A percentile compares a stretch with the other conserved stretches of the same genome.
Evolutionary conservation across 768 basidiomycete species (phyloP).

Genomic region (Pulveroboletus sp.): DNA sequence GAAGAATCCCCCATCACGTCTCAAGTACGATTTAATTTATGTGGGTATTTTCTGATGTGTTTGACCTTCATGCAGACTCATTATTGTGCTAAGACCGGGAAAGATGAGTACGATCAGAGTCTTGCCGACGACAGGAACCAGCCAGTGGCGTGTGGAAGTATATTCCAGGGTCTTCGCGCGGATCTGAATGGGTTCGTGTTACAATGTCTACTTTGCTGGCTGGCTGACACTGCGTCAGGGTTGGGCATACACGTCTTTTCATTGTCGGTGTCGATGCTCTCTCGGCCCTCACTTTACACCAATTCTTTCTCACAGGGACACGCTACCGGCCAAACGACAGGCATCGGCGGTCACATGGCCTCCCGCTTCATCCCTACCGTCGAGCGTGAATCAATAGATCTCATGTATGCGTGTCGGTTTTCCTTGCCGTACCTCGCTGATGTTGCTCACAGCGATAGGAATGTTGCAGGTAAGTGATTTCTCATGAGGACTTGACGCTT

Average conservation of each 20-base stretch:
- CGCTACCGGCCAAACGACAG: constrained; percentile 12
- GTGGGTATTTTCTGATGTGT: constrained; percentile 3
- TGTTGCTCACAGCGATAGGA: constrained; percentile 4
- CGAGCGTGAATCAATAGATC: constrained; percentile 16
- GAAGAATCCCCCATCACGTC: constrained; percentile 79
- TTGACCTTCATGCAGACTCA: not conserved
- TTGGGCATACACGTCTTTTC: constrained; percentile 12
- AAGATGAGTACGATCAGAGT: constrained; percentile 75
- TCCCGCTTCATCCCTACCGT: constrained; percentile 16
- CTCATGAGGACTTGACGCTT: too few relatives aligned
- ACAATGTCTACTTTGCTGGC: not conserved
- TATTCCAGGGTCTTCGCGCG: constrained; percentile 84
- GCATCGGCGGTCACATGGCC: constrained; percentile 17
- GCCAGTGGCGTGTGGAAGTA: constrained; percentile 60
- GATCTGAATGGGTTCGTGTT: constrained; percentile 71
- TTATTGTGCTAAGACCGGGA: constrained; percentile 56
- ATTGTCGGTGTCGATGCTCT: not conserved
- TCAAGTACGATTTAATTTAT: constrained; percentile 84
- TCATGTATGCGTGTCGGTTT: constrained; percentile 2
- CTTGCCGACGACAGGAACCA: constrained; percentile 61
- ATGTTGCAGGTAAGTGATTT: constrained; percentile 1
- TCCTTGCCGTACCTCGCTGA: not conserved
- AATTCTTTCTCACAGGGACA: constrained; percentile 4
- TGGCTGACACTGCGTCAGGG: constrained; percentile 5
- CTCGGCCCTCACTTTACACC: not conserved